Evolutionary conservation across 768 basidiomycete genomes (phyloP), one percentile per base, ranked within the genome.

Genomic region (Tricholoma furcatifolium): DNA sequence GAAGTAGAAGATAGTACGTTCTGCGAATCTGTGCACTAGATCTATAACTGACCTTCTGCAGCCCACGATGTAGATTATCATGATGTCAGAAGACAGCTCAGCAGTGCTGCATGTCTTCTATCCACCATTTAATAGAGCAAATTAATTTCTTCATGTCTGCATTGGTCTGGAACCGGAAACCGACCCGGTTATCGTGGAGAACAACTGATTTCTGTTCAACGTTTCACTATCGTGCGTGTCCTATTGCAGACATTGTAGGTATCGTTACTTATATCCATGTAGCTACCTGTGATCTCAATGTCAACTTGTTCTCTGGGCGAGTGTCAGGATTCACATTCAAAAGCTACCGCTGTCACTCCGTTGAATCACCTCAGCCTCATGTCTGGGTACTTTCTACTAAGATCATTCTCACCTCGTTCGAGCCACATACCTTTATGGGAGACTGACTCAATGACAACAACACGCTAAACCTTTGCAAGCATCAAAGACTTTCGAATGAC

Each of bases 1-100:
- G 96, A 98, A 71, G 97, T 99, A 0, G 97, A 98, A 75, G 97
- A 98, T 67, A 92, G 96, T 98, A 63, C 77, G 97, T 77, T 27
- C 20, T 31, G 40, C 20, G 58, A 44, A 49, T 32, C 18, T 38
- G 38, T 36, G 30, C 36, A 41, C n/a, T 46, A 50, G 41, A 46
- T 50, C 43, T 62, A 62, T 30, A 43, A 21, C 50, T 27, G 30
- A 15, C 34, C 31, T 51, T 43, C 46, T 39, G 45, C 68, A 99
- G 96, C 97, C 12, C 97, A 98, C 65, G 97, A 99, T 68, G 95
- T 99, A 40, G 97, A 99, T 71, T 88, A 91, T 67, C 90, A 97
- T 56, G 97, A 98, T 68, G 79, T 98, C 46, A 78, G 97, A 60
- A 74, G 91, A 58, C 87, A 93, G 54, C 74, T 98, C 6, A 92